phyloP scores from a whole-genome alignment of 2,329 filamentous ascomycete genomes.

The Graphilbum sp. region DNA sequence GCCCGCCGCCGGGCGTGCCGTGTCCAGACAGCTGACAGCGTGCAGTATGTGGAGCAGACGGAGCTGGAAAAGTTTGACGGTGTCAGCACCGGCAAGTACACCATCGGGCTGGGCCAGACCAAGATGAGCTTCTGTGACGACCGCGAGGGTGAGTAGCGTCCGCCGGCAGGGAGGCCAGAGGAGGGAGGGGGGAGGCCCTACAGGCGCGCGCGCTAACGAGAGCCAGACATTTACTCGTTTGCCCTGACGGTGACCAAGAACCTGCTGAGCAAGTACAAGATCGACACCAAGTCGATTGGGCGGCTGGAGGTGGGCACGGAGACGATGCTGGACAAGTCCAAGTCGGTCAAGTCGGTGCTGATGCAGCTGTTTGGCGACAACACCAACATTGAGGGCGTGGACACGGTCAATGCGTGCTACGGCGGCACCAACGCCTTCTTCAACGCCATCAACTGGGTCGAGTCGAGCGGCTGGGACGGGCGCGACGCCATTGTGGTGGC shows the following conservation, averaged over 20 bases:
- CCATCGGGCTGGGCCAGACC: conserved; percentile 78
- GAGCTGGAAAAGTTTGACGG: conserved; percentile 81
- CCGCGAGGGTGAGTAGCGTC: conserved; percentile 49
- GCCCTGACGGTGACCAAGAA: conserved; percentile 62
- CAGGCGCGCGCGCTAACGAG: neutral
- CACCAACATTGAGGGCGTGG: conserved; percentile 69
- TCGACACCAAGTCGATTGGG: conserved; percentile 63
- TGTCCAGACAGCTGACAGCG: no score
- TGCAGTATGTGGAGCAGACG: conserved; percentile 65
- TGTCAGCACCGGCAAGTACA: conserved; percentile 70
- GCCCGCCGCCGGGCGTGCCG: neutral
- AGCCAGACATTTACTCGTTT: conserved; percentile 71
- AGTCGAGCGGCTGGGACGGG: conserved; percentile 77
- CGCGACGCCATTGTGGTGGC: conserved; percentile 65
- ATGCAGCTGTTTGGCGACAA: conserved; percentile 80
- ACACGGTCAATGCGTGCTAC: conserved; percentile 76
- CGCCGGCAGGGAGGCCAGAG: neutral
- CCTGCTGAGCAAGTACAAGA: conserved; percentile 67
- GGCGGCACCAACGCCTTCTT: conserved; percentile 73
- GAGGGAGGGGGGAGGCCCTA: neutral
- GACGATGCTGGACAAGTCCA: conserved; percentile 77
- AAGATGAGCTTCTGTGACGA: conserved; percentile 90
- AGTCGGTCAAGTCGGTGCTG: conserved; percentile 75
- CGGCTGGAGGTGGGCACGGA: conserved; percentile 75
- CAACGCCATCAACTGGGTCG: conserved; percentile 73